Percentiles rank a stretch among this genome's conserved stretches.
These are phyloP conservation scores for Wickerhamiella sorbophila DNA, from an alignment of 805 yeast genomes.

Conservation along the genomic window DNA sequence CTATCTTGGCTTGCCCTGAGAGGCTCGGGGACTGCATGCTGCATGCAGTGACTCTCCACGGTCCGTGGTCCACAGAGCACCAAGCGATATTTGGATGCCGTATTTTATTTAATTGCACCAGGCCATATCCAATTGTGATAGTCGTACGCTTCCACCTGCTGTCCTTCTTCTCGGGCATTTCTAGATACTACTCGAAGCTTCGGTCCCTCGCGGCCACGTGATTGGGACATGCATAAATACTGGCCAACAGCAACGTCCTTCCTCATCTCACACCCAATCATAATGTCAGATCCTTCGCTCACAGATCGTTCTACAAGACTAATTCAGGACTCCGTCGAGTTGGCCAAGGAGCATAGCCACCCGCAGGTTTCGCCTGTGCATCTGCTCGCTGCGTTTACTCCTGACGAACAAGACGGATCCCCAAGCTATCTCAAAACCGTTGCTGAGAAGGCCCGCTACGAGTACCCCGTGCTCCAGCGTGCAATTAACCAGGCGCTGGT, in stretches of 20 bases:
- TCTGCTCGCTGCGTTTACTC: slow-evolving; percentile 77
- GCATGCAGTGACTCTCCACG: too few relatives aligned
- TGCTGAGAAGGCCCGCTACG: slow-evolving; percentile 74
- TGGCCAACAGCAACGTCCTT: background rate
- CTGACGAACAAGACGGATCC: slow-evolving; percentile 40
- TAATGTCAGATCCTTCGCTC: slow-evolving; percentile 33
- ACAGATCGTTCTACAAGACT: slow-evolving; percentile 87
- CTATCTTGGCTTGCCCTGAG: too few relatives aligned
- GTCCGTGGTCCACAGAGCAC: too few relatives aligned
- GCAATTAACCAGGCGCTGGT: slow-evolving; percentile 69
- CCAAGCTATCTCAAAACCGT: slow-evolving; percentile 65
- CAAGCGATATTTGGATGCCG: too few relatives aligned
- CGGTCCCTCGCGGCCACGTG: background rate
- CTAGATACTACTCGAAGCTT: background rate
- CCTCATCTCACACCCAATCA: background rate
- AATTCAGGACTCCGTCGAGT: slow-evolving; percentile 60
- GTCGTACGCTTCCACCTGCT: too few relatives aligned
- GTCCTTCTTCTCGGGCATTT: too few relatives aligned
- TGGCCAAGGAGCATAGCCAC: slow-evolving; percentile 76
- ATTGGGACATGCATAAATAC: background rate
- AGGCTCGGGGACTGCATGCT: too few relatives aligned
- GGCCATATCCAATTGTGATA: too few relatives aligned
- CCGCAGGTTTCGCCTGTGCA: slow-evolving; percentile 80
- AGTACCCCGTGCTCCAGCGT: slow-evolving; percentile 69
- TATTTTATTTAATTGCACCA: too few relatives aligned